These are phyloP conservation scores for Penicillium thymicola DNA, from an alignment of 2,329 filamentous ascomycete species.

Conservation along the genomic window DNA sequence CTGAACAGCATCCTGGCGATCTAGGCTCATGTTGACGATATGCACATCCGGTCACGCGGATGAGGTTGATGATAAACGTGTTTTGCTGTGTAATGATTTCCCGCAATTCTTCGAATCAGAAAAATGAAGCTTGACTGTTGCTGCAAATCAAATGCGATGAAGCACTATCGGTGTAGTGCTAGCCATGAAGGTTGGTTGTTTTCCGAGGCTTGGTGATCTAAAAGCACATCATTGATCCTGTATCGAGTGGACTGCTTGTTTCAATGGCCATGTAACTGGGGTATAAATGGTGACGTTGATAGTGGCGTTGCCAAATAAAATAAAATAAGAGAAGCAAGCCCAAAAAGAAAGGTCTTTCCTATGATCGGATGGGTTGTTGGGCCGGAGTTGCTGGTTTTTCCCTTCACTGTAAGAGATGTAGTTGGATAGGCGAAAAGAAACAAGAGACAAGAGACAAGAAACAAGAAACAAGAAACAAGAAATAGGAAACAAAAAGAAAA, in stretches of 20 bases:
- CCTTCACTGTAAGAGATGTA: background rate
- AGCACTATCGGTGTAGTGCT: constrained; percentile 6
- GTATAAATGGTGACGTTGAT: background rate
- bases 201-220: constrained; percentile 10
- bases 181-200: constrained; percentile 22
- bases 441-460: background rate
- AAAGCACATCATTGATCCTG: constrained; percentile 17
- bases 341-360: background rate
- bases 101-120: background rate
- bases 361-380: background rate
- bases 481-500: background rate
- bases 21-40: constrained; percentile 33
- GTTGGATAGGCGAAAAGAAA: background rate
- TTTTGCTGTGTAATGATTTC: background rate
- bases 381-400: background rate
- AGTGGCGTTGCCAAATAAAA: background rate
- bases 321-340: background rate
- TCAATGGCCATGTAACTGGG: background rate
- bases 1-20: constrained; percentile 29
- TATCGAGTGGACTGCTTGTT: background rate
- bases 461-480: background rate
- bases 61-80: background rate
- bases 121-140: background rate
- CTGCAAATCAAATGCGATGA: background rate
- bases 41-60: constrained; percentile 4